These are phyloP conservation scores for Onygenales sp. DNA, from an alignment of 2,329 filamentous ascomycete genomes.

Conservation along the genomic window DNA sequence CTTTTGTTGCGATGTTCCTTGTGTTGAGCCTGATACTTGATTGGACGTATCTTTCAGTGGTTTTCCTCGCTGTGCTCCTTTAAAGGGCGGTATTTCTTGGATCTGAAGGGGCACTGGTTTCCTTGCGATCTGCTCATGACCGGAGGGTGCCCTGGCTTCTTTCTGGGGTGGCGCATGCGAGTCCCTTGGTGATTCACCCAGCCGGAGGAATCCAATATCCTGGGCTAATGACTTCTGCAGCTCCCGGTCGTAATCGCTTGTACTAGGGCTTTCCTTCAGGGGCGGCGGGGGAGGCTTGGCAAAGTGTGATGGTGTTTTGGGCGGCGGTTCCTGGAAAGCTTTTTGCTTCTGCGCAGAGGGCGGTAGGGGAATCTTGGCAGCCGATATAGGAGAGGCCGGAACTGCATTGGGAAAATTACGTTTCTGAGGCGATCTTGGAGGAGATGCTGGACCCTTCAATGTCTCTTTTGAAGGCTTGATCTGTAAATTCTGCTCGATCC, in stretches of 20 bases:
- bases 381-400: conserved; percentile 32
- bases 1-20: conserved; percentile 6
- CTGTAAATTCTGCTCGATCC: not conserved
- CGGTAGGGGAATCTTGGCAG: conserved; percentile 53
- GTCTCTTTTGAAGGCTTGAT: not conserved
- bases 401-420: conserved; percentile 28
- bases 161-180: conserved; percentile 11
- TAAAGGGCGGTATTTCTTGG: conserved; percentile 25
- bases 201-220: conserved; percentile 31
- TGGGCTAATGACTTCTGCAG: conserved; percentile 33
- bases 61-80: conserved; percentile 16
- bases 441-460: not conserved
- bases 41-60: conserved; percentile 11
- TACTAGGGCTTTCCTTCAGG: conserved; percentile 27
- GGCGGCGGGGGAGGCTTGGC: conserved; percentile 28
- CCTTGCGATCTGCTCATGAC: conserved; percentile 11
- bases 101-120: conserved; percentile 22
- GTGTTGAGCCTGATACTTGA: conserved; percentile 3
- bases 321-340: conserved; percentile 37
- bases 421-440: conserved; percentile 36
- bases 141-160: conserved; percentile 9
- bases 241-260: conserved; percentile 32
- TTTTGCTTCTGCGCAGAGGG: conserved; percentile 47
- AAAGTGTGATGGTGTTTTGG: conserved; percentile 39
- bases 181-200: conserved; percentile 20